Evolutionary conservation across 805 yeast genomes (phyloP), one percentile per base, ranked within the genome.

Genomic region (Pichia deserticola): DNA sequence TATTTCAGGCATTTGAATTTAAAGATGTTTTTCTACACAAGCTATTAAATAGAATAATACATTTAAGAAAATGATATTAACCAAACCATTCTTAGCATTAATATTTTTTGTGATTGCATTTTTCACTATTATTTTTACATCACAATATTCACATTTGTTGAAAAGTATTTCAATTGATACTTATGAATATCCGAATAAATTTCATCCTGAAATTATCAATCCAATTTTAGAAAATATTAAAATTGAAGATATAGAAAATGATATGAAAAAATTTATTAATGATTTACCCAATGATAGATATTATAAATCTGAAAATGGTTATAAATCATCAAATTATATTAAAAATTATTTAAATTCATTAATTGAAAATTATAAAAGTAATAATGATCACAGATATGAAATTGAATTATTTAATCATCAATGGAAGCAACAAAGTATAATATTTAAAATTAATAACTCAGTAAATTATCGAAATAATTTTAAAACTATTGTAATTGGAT

Each of bases 341-440:
- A 69, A 69, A 53, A 73, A 72, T 12, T 72, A 73, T 46, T 68
- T 87, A 34, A 30, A 42, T 34, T 61, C 56, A 7, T 49, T 72
- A 35, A 54, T 52, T 13, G 60, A 69, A 5, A 58, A 65, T 3
- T 20, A 20, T 20, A 20, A 20, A 20, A n/a, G 33, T 13, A 5
- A 37, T 9, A n/a, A 36, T 1, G 7, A 44, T 6, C 54, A 8
- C 45, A 44, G n/a, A 55, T 66, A 48, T 57, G 68, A 72, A 20
- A 65, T 79, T 38, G 64, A 67, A 0, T 74, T 83, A 48, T 70
- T 86, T 52, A 67, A 75, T 29, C 97, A 90, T 63, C 59, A 68
- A 1, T 90, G 96, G 96, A 73, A 70, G 54, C 97, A 90, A 66
- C 82, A 77, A 60, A 84, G 93, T 4, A 71, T 88, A 4, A 75